Base-by-base conservation (phyloP, 495 filamentous ascomycete genomes). In the Xylona heveae region DNA sequence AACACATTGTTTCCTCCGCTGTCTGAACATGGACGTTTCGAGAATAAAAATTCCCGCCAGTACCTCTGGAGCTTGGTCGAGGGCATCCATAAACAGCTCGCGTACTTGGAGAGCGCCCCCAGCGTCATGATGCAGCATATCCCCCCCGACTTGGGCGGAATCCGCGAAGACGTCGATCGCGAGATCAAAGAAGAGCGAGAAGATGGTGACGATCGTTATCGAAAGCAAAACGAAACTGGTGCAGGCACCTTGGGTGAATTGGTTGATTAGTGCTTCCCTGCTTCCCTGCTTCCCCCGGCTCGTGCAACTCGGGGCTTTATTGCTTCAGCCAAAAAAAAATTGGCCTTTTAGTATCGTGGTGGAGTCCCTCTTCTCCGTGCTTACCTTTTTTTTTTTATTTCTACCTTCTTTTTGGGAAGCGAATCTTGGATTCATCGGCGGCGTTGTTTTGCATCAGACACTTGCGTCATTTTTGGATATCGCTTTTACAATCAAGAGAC, bases 51-150 rank as follows among this genome's bases (percentile, higher is more conserved):
- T 44, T 56, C 72, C 3, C 58, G 61, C 26, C 62, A 74, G 40
- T 78, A 85, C 38, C 62, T 92, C n/a, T 58, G 68, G 9, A 68
- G 71, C 25, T 65, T 93, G 15, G 59, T 81, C 2, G 52, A 66
- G 42, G 68, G 76, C 26, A 75, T 92, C 27, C 82, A 93, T 13
- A 23, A 31, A 48, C 80, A 94, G 53, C 47, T 97, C 35, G 61
- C 80, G 24, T 95, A 93, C 51, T 66, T 95, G 30, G 58, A 75
- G 43, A 62, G 68, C 15, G 78, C 80, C 2, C 90, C 88, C 2
- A 88, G 81, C 46, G 83, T 93, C 27, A 77, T 91, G 50, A 72
- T 78, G 57, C 64, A 69, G 42, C 60, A 71, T 35, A 77, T 94
- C 33, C 81, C 80, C 38, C 72, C 77, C 5, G 77, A 88, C 47